These are phyloP conservation scores for Penicillium cosmopolitanum DNA, from an alignment of 495 filamentous ascomycete genomes.

Conservation along the genomic window DNA sequence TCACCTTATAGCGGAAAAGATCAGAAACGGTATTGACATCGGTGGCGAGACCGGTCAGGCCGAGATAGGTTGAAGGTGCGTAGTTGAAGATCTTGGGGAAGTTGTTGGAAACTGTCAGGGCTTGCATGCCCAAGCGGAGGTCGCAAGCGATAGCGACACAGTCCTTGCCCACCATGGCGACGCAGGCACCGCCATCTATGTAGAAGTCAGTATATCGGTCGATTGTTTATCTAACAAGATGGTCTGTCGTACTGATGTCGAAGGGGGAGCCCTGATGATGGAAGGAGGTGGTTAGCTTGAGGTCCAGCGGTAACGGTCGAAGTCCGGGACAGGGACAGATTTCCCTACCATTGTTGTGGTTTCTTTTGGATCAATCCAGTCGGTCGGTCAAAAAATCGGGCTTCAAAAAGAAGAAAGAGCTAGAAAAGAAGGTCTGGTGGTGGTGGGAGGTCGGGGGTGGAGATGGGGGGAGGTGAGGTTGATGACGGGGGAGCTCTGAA, in stretches of 20 bases:
- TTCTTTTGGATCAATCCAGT: slow-evolving; percentile 25
- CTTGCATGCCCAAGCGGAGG: slow-evolving; percentile 94
- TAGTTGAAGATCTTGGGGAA: slow-evolving; percentile 99
- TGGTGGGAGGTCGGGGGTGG: slow-evolving; percentile 23
- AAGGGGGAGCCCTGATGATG: slow-evolving; percentile 71
- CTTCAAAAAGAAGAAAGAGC: slow-evolving; percentile 13
- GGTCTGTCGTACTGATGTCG: slow-evolving; percentile 74
- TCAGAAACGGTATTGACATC: slow-evolving; percentile 94
- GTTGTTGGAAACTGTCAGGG: slow-evolving; percentile 97
- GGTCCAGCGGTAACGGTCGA: slow-evolving; percentile 14
- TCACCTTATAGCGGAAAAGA: slow-evolving; percentile 98
- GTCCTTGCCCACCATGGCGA: slow-evolving; percentile 99
- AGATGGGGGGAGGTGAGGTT: slow-evolving; percentile 35
- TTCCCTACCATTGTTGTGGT: slow-evolving; percentile 35
- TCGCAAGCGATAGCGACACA: slow-evolving; percentile 99
- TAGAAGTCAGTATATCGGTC: slow-evolving; percentile 31
- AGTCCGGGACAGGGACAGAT: slow-evolving; percentile 23
- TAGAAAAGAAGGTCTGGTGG: slow-evolving; percentile 12
- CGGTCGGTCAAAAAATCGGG: slow-evolving; percentile 11
- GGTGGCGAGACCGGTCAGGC: slow-evolving; percentile 93
- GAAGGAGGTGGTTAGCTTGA: slow-evolving; percentile 40
- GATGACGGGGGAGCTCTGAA: slow-evolving; percentile 37
- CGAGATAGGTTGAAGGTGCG: slow-evolving; percentile 89
- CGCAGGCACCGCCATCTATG: slow-evolving; percentile 90
- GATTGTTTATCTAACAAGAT: slow-evolving; percentile 10